Percentiles rank a stretch among this genome's conserved stretches.
Evolutionary conservation across 2,329 filamentous ascomycete genomes (phyloP).

Genomic region (Colletotrichum tabaci): DNA sequence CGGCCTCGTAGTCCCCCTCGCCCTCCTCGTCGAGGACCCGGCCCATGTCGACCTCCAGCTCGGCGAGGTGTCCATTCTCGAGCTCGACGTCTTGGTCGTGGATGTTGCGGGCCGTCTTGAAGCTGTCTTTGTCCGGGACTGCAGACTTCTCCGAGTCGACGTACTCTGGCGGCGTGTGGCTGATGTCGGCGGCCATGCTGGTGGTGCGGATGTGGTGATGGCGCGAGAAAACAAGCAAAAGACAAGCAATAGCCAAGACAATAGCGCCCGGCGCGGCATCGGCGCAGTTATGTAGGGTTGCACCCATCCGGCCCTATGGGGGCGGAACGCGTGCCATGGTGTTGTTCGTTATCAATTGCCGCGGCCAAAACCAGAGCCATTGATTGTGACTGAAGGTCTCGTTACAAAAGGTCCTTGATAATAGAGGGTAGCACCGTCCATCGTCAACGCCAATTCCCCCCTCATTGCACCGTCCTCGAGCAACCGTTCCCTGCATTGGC

Average conservation of each 20-base stretch:
- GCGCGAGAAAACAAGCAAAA: neutral
- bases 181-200: constrained; percentile 32
- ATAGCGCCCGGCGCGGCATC: constrained; percentile 41
- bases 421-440: neutral
- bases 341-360: neutral
- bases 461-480: neutral
- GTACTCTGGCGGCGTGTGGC: constrained; percentile 18
- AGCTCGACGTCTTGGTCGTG: constrained; percentile 30
- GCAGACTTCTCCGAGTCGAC: constrained; percentile 28
- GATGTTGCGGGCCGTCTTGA: constrained; percentile 32
- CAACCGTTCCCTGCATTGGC: constrained; percentile 6
- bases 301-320: neutral
- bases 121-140: neutral
- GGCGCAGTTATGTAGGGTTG: constrained; percentile 11
- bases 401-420: neutral
- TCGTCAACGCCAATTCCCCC: neutral
- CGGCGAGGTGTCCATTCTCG: constrained; percentile 38
- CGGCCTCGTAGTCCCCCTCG: constrained; percentile 28
- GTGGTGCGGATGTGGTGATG: neutral
- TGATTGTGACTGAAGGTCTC: neutral
- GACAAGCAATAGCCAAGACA: constrained; percentile 31
- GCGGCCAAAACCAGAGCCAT: too few species aligned
- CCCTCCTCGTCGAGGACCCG: constrained; percentile 23
- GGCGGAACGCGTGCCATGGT: neutral
- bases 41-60: constrained; percentile 36